Conservation (phyloP, 2,329 filamentous ascomycete species). For the Fusarium tupiense region DNA sequence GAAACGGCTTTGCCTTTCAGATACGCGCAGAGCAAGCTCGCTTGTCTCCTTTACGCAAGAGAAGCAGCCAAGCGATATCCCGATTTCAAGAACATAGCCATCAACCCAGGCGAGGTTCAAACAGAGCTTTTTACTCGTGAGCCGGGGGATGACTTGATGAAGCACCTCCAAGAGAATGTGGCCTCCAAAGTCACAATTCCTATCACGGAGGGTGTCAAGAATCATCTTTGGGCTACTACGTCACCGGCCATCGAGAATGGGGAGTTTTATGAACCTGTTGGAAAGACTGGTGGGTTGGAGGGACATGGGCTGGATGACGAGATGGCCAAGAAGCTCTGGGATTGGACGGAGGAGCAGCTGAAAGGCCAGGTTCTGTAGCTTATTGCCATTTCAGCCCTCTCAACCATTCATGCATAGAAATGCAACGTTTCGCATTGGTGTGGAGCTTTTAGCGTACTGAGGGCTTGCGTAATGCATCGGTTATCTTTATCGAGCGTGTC, state of each 20-base stretch:
- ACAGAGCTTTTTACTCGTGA: neutral
- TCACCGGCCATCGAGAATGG: neutral
- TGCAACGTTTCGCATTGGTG: neutral
- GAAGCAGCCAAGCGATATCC: neutral
- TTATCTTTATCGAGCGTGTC: too few species aligned
- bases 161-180: neutral
- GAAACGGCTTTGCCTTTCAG: neutral
- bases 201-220: neutral
- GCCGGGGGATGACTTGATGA: conserved; percentile 5
- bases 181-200: fast-evolving
- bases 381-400: fast-evolving
- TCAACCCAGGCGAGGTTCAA: neutral
- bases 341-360: conserved; percentile 3
- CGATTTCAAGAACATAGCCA: neutral
- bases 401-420: neutral
- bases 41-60: neutral
- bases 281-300: neutral
- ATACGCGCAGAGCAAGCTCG: conserved; percentile 2
- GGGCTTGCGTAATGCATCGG: too few species aligned
- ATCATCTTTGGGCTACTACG: neutral
- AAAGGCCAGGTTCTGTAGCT: neutral
- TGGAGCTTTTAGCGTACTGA: neutral
- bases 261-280: conserved; percentile 9
- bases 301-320: neutral
- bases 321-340: neutral